A percentile compares a stretch with the other conserved stretches of the same genome.
phyloP scores from a whole-genome alignment of 108 stramenopile genomes.

The Pelagomonas calceolata region DNA sequence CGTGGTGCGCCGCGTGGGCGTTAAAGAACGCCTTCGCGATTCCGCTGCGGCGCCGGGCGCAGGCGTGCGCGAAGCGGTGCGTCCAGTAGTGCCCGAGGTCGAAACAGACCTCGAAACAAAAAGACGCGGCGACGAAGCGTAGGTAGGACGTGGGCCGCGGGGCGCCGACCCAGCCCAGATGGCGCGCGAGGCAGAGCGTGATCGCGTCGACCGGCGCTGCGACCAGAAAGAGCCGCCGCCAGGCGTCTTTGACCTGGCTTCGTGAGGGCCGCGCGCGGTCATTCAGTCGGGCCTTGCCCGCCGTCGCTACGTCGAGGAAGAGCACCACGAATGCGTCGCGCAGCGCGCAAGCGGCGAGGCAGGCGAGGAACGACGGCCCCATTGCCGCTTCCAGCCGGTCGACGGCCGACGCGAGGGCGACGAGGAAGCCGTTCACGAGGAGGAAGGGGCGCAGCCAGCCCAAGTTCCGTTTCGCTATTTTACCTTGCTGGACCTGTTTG shows the following conservation, averaged over 20 bases:
- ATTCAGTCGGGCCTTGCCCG: neutral
- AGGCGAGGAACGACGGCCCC: neutral
- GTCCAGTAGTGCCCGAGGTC: neutral
- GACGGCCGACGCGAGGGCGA: neutral
- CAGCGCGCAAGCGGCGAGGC: too few relatives aligned
- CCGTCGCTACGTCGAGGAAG: neutral
- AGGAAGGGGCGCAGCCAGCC: neutral
- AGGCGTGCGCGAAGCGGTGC: neutral
- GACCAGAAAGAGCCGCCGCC: neutral
- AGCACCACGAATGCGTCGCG: too few relatives aligned
- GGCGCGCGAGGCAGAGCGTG: neutral
- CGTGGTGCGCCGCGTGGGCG: neutral
- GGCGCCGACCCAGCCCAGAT: neutral
- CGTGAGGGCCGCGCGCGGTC: neutral
- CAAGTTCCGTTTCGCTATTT: neutral
- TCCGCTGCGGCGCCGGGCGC: neutral
- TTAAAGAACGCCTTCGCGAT: too few relatives aligned
- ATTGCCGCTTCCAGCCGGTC: neutral
- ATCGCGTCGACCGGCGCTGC: neutral
- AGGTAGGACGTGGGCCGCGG: neutral
- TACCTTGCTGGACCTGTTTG: too few relatives aligned
- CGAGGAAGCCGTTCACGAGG: neutral
- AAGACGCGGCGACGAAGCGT: neutral
- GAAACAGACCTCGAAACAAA: neutral
- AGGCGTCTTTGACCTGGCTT: neutral